phyloP scores from a whole-genome alignment of 1,284 basidiomycete genomes.

The Microbotryum saponariae region DNA sequence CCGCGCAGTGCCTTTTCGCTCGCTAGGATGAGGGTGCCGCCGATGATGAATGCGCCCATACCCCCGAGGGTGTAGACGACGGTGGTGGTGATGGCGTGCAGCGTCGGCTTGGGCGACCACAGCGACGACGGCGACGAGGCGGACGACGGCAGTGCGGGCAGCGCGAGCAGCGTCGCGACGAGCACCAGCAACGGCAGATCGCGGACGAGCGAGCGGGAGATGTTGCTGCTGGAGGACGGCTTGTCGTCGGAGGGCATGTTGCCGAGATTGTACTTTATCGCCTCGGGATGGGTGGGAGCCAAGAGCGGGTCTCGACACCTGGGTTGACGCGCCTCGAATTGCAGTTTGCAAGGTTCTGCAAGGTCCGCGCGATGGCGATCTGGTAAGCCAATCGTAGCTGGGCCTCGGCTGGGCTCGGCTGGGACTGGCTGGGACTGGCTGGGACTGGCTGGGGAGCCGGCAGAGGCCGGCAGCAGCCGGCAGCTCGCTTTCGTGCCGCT shows the following conservation, averaged over 20 bases:
- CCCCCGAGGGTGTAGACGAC: conserved; percentile 2
- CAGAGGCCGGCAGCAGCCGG: not conserved
- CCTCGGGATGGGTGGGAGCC: not conserved
- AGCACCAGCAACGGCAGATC: conserved; percentile 5
- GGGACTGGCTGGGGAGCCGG: too few species aligned
- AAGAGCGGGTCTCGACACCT: not conserved
- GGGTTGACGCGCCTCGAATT: not conserved
- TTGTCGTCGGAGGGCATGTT: not conserved
- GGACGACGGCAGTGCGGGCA: conserved; percentile 6
- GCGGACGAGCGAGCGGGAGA: not conserved
- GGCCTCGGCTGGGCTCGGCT: not conserved
- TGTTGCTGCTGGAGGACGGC: not conserved
- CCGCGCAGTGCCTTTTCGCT: conserved; percentile 4
- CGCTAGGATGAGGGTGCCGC: conserved; percentile 2
- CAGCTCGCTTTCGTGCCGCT: not conserved
- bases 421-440: too few species aligned
- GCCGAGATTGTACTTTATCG: not conserved
- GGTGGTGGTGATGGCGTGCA: conserved; percentile 1
- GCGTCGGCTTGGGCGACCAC: too few species aligned
- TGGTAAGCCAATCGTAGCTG: too few species aligned
- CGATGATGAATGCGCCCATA: conserved; percentile 9
- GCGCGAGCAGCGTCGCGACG: not conserved
- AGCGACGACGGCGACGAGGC: not conserved
- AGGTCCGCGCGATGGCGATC: not conserved
- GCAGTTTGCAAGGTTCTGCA: not conserved